Base-by-base conservation (phyloP, 257 asterid genomes). In the Capsicum pubescens region DNA sequence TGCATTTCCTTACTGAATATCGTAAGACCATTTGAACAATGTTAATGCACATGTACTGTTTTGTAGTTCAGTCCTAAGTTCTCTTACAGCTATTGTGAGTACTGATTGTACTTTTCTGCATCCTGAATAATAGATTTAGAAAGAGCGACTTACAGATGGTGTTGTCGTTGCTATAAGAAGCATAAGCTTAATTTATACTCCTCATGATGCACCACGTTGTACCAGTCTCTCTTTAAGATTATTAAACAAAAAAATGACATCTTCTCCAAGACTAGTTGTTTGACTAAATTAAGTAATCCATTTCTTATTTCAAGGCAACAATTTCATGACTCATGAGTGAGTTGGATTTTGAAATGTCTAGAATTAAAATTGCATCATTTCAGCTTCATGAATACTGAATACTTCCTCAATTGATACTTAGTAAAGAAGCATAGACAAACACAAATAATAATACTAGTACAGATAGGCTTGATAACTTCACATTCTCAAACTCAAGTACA, bases 401-500 rank as follows among this genome's bases (percentile, higher is more conserved):
- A 14, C 36, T 15, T 39, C 26, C 32, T n/a, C 76, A 68, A 0
- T 67, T 35, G 74, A 35, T 35, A 36, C 74, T 66, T 66, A 8
- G 42, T 7, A 68, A n/a, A n/a, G 36, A 36, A 26, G 19, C 14
- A 39, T 36, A 48, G 19, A 48, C 42, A 48, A 48, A 19, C n/a
- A 11, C 7, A 74, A 48, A 21, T 17, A n/a, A 12, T 71, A 10
- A 13, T 67, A 67, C 50, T 42, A 13, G 44, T 7, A 14, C n/a
- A 52, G 48, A 44, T 44, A 70, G 16, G 36, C 17, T 5, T 44
- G 79, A 44, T n/a, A 70, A 5, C 35, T 70, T 70, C n/a, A 70
- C 81, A 76, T 50, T 19, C 81, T 21, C 81, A 12, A 52, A 36
- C 21, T 52, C 61, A 76, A 15, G 81, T 76, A 52, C 81, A 72